Percentiles rank a stretch among this genome's conserved stretches.
These are phyloP conservation scores for Colletotrichum limetticola DNA, from an alignment of 2,329 filamentous ascomycete species.

Conservation along the genomic window DNA sequence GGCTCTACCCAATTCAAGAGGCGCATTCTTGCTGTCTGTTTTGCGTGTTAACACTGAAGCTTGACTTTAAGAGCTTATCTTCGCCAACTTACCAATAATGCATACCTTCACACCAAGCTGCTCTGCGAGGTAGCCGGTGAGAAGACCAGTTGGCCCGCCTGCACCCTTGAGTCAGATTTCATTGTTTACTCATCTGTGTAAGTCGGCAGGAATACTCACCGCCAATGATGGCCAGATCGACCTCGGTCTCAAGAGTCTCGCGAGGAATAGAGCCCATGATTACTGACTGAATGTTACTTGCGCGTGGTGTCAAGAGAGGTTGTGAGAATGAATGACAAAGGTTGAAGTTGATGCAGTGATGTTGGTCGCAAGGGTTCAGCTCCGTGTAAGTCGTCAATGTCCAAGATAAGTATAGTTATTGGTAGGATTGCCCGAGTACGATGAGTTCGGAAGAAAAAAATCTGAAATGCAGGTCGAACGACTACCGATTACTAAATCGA, in stretches of 20 bases:
- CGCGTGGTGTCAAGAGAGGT: background rate
- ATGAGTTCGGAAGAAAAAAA: background rate
- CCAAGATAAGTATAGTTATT: slow-evolving; percentile 3
- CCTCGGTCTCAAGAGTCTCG: slow-evolving; percentile 31
- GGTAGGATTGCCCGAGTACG: background rate
- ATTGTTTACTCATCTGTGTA: too few species aligned
- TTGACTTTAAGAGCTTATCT: background rate
- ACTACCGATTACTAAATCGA: slow-evolving; percentile 17
- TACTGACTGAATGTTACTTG: too few species aligned
- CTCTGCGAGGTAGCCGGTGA: slow-evolving; percentile 55
- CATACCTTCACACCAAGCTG: slow-evolving; percentile 53
- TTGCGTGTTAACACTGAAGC: background rate
- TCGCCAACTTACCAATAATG: slow-evolving; percentile 46
- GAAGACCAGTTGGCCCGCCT: slow-evolving; percentile 58
- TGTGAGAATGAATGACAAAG: background rate
- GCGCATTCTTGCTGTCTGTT: slow-evolving; percentile 51
- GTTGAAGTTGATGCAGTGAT: background rate
- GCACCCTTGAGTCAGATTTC: background rate
- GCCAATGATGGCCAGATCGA: slow-evolving; percentile 51
- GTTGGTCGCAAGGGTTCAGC: background rate
- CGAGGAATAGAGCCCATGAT: slow-evolving; percentile 33
- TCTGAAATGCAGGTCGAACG: background rate
- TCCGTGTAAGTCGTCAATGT: background rate
- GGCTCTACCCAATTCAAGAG: slow-evolving; percentile 55
- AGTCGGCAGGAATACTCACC: slow-evolving; percentile 38